These are phyloP conservation scores for Picea abies DNA, from an alignment of 83 land plant genomes.

Conservation along the genomic window DNA sequence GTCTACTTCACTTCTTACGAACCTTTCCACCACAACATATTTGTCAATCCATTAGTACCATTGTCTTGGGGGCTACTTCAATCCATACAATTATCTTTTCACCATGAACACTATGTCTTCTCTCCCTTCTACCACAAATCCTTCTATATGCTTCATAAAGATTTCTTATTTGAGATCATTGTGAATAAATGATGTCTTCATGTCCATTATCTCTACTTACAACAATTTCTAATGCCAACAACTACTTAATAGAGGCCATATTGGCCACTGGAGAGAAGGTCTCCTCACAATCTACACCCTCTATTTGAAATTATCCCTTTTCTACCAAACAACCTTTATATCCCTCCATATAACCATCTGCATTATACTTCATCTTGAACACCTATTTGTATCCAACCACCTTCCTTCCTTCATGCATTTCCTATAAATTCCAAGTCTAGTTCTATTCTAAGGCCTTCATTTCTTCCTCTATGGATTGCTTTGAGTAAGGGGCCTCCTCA, in stretches of 20 bases:
- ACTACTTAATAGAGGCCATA: background rate
- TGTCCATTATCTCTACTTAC: background rate
- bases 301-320: background rate
- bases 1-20: no score
- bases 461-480: background rate
- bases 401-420: background rate
- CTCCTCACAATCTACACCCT: background rate
- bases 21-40: no score
- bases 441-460: background rate
- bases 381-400: background rate
- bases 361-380: background rate
- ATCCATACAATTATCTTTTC: background rate
- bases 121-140: background rate
- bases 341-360: background rate
- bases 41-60: no score
- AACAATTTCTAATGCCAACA: background rate
- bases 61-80: background rate
- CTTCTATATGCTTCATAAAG: background rate
- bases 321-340: no score
- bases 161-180: background rate
- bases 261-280: background rate
- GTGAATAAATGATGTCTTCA: background rate
- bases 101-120: background rate
- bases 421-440: background rate
- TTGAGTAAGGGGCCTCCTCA: background rate